phyloP scores from a whole-genome alignment of 2,329 filamentous ascomycete species.

The Thermoascus crustaceus region DNA sequence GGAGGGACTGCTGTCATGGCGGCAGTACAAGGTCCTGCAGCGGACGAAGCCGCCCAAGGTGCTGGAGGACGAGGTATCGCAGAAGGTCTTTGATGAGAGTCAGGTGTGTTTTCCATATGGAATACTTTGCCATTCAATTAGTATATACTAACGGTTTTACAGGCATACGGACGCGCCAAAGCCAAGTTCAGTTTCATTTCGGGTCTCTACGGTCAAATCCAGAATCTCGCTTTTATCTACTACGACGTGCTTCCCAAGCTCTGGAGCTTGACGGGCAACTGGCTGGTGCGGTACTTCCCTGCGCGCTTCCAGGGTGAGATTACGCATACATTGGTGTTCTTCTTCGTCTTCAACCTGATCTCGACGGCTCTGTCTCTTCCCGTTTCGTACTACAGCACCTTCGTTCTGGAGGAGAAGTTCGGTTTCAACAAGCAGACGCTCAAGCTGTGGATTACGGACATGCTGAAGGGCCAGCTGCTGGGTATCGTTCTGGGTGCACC shows the following conservation, averaged over 20 bases:
- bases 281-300: slow-evolving; percentile 68
- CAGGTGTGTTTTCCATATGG: slow-evolving; percentile 46
- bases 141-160: slow-evolving; percentile 3
- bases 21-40: slow-evolving; percentile 82
- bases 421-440: slow-evolving; percentile 98
- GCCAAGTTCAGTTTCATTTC: slow-evolving; percentile 78
- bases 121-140: neutral
- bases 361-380: slow-evolving; percentile 74
- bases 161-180: slow-evolving; percentile 92
- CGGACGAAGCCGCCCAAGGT: slow-evolving; percentile 75
- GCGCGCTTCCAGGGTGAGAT: slow-evolving; percentile 82
- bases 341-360: slow-evolving; percentile 76
- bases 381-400: slow-evolving; percentile 81
- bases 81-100: slow-evolving; percentile 88
- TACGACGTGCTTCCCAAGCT: slow-evolving; percentile 85
- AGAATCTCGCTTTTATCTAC: slow-evolving; percentile 83
- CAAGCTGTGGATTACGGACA: slow-evolving; percentile 77
- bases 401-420: slow-evolving; percentile 92
- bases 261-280: slow-evolving; percentile 71
- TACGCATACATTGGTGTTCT: slow-evolving; percentile 83
- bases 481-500: slow-evolving; percentile 73
- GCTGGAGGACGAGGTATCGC: slow-evolving; percentile 76
- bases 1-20: slow-evolving; percentile 79
- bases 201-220: slow-evolving; percentile 75
- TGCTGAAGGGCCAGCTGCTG: slow-evolving; percentile 83